Percentiles rank a stretch among this genome's conserved stretches.
phyloP scores from a whole-genome alignment of 1,139 yeast genomes.

The Ogataea hybrid region DNA sequence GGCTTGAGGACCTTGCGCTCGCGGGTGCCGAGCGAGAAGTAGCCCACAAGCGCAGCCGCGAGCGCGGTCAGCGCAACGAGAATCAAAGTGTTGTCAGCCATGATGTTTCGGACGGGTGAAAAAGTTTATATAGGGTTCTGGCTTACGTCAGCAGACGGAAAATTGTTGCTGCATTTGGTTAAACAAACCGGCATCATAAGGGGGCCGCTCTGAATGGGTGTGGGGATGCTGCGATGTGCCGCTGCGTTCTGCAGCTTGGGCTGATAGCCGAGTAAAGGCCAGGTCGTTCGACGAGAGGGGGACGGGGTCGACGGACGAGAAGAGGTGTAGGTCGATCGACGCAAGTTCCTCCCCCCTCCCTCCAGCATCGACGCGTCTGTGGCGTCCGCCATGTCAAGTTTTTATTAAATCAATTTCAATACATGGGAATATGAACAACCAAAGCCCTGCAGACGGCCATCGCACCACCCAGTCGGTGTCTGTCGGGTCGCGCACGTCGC shows the following conservation, averaged over 20 bases:
- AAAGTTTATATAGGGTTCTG: not conserved
- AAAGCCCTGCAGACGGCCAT: slow-evolving; percentile 5
- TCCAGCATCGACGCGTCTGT: not conserved
- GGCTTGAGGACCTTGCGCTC: slow-evolving; percentile 58
- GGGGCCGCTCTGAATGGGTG: no score
- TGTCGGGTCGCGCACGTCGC: slow-evolving; percentile 2
- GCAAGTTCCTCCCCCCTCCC: no score
- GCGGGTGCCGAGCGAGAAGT: slow-evolving; percentile 40
- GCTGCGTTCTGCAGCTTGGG: no score
- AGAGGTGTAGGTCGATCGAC: no score
- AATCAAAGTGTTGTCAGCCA: slow-evolving; percentile 12
- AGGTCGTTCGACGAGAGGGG: no score
- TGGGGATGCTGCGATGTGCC: no score
- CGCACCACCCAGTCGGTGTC: slow-evolving; percentile 1
- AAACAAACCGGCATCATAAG: no score
- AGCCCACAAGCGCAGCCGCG: slow-evolving; percentile 44
- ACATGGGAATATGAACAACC: slow-evolving; percentile 4
- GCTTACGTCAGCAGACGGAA: slow-evolving; percentile 2
- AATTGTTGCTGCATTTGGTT: slow-evolving; percentile 1
- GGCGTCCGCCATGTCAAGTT: not conserved
- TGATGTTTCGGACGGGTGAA: not conserved
- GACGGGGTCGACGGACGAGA: no score
- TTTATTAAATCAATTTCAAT: not conserved
- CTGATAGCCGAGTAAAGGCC: no score
- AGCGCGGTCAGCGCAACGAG: slow-evolving; percentile 28